Evolutionary conservation across 1,139 yeast species (phyloP), one percentile per base, ranked within the genome.

Genomic region (Pichia sp.): DNA sequence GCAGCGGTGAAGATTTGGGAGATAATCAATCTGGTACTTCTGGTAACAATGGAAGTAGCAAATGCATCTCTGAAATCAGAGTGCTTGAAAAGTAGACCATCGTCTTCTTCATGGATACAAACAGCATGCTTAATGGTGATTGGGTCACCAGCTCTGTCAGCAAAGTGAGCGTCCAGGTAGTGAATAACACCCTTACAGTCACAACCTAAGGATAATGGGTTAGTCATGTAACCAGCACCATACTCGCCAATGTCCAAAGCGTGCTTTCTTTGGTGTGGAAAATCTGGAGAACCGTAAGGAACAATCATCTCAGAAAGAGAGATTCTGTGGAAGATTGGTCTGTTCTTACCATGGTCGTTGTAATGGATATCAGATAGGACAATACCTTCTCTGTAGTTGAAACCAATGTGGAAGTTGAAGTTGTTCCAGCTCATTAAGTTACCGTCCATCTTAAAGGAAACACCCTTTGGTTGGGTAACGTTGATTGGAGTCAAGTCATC

Each of bases 171-270:
- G 71, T 86, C 92, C 72, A 87, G 69, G 73, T 87, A 87, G 69
- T 87, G 91, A 63, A 87, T 87, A 49, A 83, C 90, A 66, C 93
- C 95, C 69, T 86, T 85, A 74, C 95, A 87, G 70, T 87, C 95
- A 70, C 95, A 87, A 40, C 93, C 93, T 55, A 87, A 76, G 27
- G 87, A 74, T 62, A 87, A 76, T 45, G 92, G 88, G 71, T 87
- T 87, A 52, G 95, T 83, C 83, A 87, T 83, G 75, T 83, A 81
- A 64, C 95, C 95, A 61, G 91, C 92, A 73, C 95, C 95, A 69
- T 86, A 86, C 71, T 87, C 95, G 67, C 95, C 95, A 64, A 87
- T 82, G 73, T 87, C 95, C 70, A 87, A 81, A 48, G 95, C 95
- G 64, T 87, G 95, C 70, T 87, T 87, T 74, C 95, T 79, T 67